Conservation (phyloP, 345 rosid species). For the Cardiospermum halicacabum region DNA sequence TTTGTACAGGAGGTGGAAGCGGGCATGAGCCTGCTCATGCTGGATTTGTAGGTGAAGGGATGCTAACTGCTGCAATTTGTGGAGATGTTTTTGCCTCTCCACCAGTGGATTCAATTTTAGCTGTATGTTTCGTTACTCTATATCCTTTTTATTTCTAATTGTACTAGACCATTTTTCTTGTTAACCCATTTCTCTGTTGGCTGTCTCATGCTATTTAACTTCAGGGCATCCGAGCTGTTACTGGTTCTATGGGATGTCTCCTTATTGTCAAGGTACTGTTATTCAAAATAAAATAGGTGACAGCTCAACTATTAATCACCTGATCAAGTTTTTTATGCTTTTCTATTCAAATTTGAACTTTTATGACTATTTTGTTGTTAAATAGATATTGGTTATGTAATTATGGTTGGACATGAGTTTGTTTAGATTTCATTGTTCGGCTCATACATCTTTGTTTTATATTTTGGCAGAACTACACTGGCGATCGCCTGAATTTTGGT, state of each 20-base stretch:
- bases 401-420: neutral
- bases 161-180: neutral
- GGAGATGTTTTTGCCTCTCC: constrained; percentile 97
- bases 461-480: constrained; percentile 78
- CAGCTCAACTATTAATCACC: neutral
- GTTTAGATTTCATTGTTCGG: constrained; percentile 11
- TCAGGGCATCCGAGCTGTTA: constrained; percentile 96
- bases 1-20: constrained; percentile 82
- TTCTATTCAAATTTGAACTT: neutral
- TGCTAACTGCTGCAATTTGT: constrained; percentile 95
- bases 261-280: constrained; percentile 75
- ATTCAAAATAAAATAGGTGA: constrained; percentile 6
- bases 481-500: constrained; percentile 96
- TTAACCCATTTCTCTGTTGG: constrained; percentile 4
- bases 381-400: neutral
- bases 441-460: constrained; percentile 21
- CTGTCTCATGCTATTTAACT: constrained; percentile 19
- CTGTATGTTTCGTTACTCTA: constrained; percentile 46
- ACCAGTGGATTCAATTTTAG: constrained; percentile 86
- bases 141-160: constrained; percentile 3
- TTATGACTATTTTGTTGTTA: neutral
- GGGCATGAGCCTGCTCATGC: constrained; percentile 99
- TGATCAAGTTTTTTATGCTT: neutral
- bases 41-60: constrained; percentile 99
- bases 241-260: constrained; percentile 96